phyloP scores from a whole-genome alignment of 345 rosid genomes.

The Salix caprea region DNA sequence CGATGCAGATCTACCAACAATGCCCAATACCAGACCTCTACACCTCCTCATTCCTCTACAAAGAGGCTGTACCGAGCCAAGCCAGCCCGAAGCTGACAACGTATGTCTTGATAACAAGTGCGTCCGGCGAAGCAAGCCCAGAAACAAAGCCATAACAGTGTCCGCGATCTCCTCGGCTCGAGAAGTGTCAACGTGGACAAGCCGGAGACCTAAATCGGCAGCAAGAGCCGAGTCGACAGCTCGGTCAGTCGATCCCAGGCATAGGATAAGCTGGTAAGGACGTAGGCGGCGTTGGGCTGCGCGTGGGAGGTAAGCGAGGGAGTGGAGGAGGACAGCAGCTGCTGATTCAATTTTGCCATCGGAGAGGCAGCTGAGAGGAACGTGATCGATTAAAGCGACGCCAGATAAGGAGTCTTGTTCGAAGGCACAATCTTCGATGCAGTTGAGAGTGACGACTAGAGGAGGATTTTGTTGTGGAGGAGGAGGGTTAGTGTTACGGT shows the following conservation, averaged over 20 bases:
- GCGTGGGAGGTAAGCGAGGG: conserved; percentile 95
- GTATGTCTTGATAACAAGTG: conserved; percentile 85
- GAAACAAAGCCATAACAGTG: conserved; percentile 92
- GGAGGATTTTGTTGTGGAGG: conserved; percentile 28
- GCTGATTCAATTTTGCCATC: conserved; percentile 90
- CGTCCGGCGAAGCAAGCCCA: conserved; percentile 88
- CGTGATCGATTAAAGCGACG: conserved; percentile 80
- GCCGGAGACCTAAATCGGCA: conserved; percentile 80
- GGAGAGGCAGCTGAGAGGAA: conserved; percentile 84
- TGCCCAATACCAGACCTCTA: conserved; percentile 89
- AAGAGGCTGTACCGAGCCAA: conserved; percentile 90
- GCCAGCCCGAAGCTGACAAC: conserved; percentile 89
- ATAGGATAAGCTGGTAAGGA: conserved; percentile 86
- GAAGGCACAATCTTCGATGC: conserved; percentile 74
- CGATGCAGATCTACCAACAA: conserved; percentile 87
- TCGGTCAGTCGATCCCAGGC: conserved; percentile 95
- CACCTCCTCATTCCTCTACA: conserved; percentile 97
- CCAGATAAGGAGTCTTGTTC: conserved; percentile 83
- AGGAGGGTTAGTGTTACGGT: conserved; percentile 33
- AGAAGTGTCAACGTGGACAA: conserved; percentile 84
- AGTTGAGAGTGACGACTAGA: conserved; percentile 76
- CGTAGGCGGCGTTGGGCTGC: conserved; percentile 98
- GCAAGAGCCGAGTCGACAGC: conserved; percentile 89
- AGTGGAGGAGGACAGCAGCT: conserved; percentile 83
- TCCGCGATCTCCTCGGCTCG: conserved; percentile 98